Conservation (phyloP, 2,329 filamentous ascomycete species). For the Xylariaceae sp. region DNA sequence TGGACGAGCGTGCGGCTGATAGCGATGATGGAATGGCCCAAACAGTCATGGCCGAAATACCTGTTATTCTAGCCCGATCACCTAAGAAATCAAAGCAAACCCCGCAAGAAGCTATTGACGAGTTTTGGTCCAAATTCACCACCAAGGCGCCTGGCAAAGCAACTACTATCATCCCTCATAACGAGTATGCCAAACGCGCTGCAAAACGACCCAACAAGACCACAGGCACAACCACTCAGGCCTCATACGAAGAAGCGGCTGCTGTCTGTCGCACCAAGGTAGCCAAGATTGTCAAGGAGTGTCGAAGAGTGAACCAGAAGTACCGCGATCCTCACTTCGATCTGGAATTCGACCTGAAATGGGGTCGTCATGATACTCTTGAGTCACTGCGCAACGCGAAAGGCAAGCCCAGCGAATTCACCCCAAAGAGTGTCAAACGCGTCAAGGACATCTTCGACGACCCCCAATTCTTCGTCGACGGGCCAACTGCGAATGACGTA, state of each 20-base stretch:
- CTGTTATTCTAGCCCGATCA: slow-evolving; percentile 15
- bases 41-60: slow-evolving; percentile 21
- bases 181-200: slow-evolving; percentile 59
- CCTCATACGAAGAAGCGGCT: slow-evolving; percentile 70
- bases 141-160: slow-evolving; percentile 69
- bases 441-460: slow-evolving; percentile 72
- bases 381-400: slow-evolving; percentile 39
- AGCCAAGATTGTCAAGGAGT: slow-evolving; percentile 59
- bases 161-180: slow-evolving; percentile 66
- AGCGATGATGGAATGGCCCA: slow-evolving; percentile 14
- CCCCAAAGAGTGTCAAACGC: slow-evolving; percentile 59
- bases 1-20: no score
- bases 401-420: slow-evolving; percentile 28
- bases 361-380: slow-evolving; percentile 47
- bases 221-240: slow-evolving; percentile 50
- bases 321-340: slow-evolving; percentile 87
- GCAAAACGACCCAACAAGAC: slow-evolving; percentile 53
- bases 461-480: slow-evolving; percentile 73
- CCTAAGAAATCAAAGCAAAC: slow-evolving; percentile 39
- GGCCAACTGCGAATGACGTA: slow-evolving; percentile 72
- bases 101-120: slow-evolving; percentile 65
- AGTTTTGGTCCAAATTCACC: slow-evolving; percentile 71
- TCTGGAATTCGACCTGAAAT: slow-evolving; percentile 71
- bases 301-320: slow-evolving; percentile 74
- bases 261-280: slow-evolving; percentile 64